Evolutionary conservation across 1,139 yeast genomes (phyloP).

Genomic region (Yamadazyma mexicana): DNA sequence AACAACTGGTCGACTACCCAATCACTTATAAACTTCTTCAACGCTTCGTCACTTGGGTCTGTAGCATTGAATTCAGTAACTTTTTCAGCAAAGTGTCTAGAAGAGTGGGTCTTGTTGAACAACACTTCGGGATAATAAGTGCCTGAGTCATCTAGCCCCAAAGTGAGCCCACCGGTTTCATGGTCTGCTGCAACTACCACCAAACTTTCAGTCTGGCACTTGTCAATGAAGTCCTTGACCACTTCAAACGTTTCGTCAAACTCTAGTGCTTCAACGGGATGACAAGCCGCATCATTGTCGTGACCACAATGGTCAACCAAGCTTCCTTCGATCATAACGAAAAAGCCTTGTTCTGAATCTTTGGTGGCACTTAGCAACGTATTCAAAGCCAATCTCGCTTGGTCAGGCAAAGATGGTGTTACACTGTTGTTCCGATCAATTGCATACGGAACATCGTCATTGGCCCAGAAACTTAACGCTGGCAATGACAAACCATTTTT

Average conservation of each 20-base stretch:
- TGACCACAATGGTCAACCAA: slow-evolving; percentile 94
- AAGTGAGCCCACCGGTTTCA: slow-evolving; percentile 82
- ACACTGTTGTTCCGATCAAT: slow-evolving; percentile 59
- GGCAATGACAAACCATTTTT: slow-evolving; percentile 64
- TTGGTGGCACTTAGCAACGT: slow-evolving; percentile 64
- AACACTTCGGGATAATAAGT: slow-evolving; percentile 81
- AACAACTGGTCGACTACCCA: slow-evolving; percentile 61
- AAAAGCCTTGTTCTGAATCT: slow-evolving; percentile 76
- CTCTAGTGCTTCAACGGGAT: slow-evolving; percentile 43
- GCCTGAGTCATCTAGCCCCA: slow-evolving; percentile 66
- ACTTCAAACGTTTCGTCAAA: slow-evolving; percentile 75
- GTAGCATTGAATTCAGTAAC: slow-evolving; percentile 23
- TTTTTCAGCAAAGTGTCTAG: slow-evolving; percentile 56
- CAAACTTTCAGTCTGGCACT: slow-evolving; percentile 67
- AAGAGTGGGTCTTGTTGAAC: slow-evolving; percentile 65
- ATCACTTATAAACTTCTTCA: slow-evolving; percentile 42
- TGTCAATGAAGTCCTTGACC: slow-evolving; percentile 64
- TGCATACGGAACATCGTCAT: slow-evolving; percentile 75
- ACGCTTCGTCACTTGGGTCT: slow-evolving; percentile 26
- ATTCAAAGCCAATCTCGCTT: slow-evolving; percentile 66
- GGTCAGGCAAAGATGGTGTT: slow-evolving; percentile 75
- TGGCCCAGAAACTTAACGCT: slow-evolving; percentile 67
- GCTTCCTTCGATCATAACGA: slow-evolving; percentile 81
- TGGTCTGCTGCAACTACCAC: slow-evolving; percentile 84
- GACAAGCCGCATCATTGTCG: slow-evolving; percentile 66